Base-by-base conservation (phyloP, 2,329 filamentous ascomycete genomes). In the Pseudogymnoascus destructans region DNA sequence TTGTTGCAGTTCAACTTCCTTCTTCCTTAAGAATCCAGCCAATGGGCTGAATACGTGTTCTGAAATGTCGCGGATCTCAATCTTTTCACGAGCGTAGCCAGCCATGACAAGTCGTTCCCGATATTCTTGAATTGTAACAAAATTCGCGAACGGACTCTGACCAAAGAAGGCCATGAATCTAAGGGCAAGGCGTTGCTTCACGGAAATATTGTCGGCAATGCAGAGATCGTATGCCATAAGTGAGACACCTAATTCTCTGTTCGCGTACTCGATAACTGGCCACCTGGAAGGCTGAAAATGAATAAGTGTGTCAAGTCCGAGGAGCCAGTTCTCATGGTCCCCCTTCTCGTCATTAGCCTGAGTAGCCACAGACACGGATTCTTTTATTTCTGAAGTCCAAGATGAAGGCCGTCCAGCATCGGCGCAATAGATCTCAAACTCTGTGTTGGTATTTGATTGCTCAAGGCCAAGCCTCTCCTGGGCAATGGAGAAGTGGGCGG, bases 41-140 rank as follows among this genome's bases (percentile, higher is more conserved):
- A 82, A 65, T 0, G 77, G 77, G 0, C 66, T 62, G 63, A 82
- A 82, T 0, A 81, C 78, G 60, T 79, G 66, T 4, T 73, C 70
- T 1, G 79, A 78, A 15, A 82, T 70, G 63, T 82, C 79, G 13
- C 67, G 66, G 1, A 80, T 70, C 23, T 68, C 66, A 40, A 80
- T 74, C 5, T 61, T 59, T 0, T 69, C 66, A 2, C 61, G 57
- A 10, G 71, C 66, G 62, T 81, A 82, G 1, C 79, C 79, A 2
- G 73, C 75, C 15, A 70, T 67, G 0, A 72, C 66, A 5, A 83
- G 66, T 55, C 76, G 72, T 1, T 64, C 62, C 25, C 69, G 65
- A 63, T 82, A 82, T 54, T 74, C 67, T 0, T 64, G 2, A 32
- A 61, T 55, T 25, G 59, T 61, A 52, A 59, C 10, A 35, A 40